phyloP scores from a whole-genome alignment of 768 basidiomycete genomes.

The Pisolithus sp. region DNA sequence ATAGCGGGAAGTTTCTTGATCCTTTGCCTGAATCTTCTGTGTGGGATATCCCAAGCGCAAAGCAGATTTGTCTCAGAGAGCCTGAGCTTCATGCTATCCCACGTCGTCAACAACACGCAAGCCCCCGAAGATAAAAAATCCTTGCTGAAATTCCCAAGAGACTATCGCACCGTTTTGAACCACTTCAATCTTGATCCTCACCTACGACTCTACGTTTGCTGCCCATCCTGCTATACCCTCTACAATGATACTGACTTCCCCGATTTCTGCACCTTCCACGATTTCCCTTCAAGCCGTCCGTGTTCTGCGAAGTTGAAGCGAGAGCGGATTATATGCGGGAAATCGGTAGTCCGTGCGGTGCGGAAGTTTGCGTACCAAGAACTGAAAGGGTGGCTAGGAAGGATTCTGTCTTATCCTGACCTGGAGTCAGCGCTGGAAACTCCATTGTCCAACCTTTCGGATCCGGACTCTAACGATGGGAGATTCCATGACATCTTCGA shows the following conservation, averaged over 20 bases:
- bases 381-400: constrained; percentile 20
- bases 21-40: no score
- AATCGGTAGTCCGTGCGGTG: not conserved
- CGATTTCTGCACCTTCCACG: constrained; percentile 13
- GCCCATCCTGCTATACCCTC: constrained; percentile 22
- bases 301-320: constrained; percentile 5
- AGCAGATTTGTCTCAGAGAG: no score
- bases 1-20: no score
- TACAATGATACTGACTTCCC: constrained; percentile 16
- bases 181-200: constrained; percentile 12
- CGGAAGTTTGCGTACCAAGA: constrained; percentile 22
- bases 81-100: no score
- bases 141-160: no score
- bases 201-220: constrained; percentile 15
- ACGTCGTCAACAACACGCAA: no score
- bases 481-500: constrained; percentile 14
- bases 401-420: constrained; percentile 19
- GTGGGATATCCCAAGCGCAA: no score
- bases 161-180: not conserved
- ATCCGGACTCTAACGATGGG: constrained; percentile 7
- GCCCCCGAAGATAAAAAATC: no score
- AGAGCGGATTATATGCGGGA: not conserved
- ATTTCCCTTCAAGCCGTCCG: constrained; percentile 6
- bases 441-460: not conserved
- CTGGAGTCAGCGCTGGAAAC: constrained; percentile 23